phyloP scores from a whole-genome alignment of 2,329 filamentous ascomycete species.

The Raffaelea deltoideospora region DNA sequence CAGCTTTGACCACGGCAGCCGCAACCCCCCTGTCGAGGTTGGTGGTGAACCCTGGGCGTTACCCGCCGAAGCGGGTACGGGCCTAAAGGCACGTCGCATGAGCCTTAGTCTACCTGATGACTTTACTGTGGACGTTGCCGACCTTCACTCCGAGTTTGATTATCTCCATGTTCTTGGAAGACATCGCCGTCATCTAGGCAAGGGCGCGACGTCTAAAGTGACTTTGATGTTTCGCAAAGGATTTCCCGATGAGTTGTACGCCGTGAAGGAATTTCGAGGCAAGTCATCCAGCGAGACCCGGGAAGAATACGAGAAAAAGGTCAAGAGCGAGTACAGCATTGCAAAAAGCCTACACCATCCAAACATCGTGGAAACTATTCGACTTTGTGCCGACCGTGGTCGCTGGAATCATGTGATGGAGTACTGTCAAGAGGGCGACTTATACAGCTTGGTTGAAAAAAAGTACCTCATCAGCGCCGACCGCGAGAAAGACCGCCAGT shows the following conservation, averaged over 20 bases:
- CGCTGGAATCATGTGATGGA: slow-evolving; percentile 92
- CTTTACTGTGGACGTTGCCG: slow-evolving; percentile 54
- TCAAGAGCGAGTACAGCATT: slow-evolving; percentile 82
- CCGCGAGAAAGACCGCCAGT: slow-evolving; percentile 54
- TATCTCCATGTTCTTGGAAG: slow-evolving; percentile 56
- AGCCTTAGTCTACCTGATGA: slow-evolving; percentile 61
- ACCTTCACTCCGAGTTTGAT: slow-evolving; percentile 55
- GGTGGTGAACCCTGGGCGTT: slow-evolving; percentile 35
- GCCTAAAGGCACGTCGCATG: slow-evolving; percentile 64
- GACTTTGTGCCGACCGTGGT: slow-evolving; percentile 57
- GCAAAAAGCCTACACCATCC: slow-evolving; percentile 74
- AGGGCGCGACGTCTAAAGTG: slow-evolving; percentile 71
- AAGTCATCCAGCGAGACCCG: slow-evolving; percentile 54
- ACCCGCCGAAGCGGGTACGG: slow-evolving; percentile 54
- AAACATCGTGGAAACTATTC: slow-evolving; percentile 70
- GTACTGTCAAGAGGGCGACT: slow-evolving; percentile 69
- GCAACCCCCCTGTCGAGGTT: slow-evolving; percentile 9
- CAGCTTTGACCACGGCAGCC: slow-evolving; percentile 29
- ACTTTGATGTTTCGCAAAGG: slow-evolving; percentile 64
- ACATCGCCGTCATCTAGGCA: slow-evolving; percentile 61
- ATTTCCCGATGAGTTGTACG: slow-evolving; percentile 50
- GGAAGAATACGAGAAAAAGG: slow-evolving; percentile 71
- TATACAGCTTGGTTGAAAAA: slow-evolving; percentile 61
- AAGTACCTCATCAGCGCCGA: slow-evolving; percentile 51
- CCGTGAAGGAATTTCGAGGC: slow-evolving; percentile 76